Evolutionary conservation across 1,139 yeast genomes (phyloP).

Genomic region (Suhomyces panamericanus): DNA sequence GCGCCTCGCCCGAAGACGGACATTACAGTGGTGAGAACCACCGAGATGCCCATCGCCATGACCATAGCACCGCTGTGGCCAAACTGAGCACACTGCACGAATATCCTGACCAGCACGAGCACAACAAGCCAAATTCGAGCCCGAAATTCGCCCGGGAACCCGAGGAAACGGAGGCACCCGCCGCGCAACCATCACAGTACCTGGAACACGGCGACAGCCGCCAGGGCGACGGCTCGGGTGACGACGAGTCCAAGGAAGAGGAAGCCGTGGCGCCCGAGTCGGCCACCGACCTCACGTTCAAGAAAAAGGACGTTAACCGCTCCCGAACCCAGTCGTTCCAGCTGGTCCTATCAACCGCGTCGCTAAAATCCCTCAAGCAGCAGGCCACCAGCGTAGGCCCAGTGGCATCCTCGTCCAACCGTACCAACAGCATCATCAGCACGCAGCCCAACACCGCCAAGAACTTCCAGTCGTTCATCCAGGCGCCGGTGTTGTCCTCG

Average conservation of each 20-base stretch:
- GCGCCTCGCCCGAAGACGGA: slow-evolving; percentile 1
- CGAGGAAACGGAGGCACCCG: neutral
- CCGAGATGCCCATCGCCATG: neutral
- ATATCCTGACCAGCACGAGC: neutral
- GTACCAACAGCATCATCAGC: slow-evolving; percentile 29
- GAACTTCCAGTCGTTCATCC: slow-evolving; percentile 49
- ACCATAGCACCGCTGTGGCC: neutral
- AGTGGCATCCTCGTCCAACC: slow-evolving; percentile 8
- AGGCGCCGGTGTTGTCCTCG: slow-evolving; percentile 49
- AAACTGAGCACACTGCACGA: neutral
- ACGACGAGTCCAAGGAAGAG: slow-evolving; percentile 9
- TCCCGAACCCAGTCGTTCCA: slow-evolving; percentile 62
- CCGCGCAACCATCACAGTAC: neutral
- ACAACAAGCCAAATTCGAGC: neutral
- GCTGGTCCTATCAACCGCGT: slow-evolving; percentile 62
- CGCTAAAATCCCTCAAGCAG: slow-evolving; percentile 49
- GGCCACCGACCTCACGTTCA: slow-evolving; percentile 41
- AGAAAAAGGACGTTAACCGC: slow-evolving; percentile 53
- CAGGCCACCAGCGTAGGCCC: slow-evolving; percentile 21
- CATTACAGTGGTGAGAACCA: neutral
- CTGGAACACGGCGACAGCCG: neutral
- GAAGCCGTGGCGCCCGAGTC: slow-evolving; percentile 7
- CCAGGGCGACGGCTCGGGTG: neutral
- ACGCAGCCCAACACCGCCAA: slow-evolving; percentile 20
- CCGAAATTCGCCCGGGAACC: neutral